These are phyloP conservation scores for Lentinula detonsa DNA, from an alignment of 768 basidiomycete species.

Conservation along the genomic window DNA sequence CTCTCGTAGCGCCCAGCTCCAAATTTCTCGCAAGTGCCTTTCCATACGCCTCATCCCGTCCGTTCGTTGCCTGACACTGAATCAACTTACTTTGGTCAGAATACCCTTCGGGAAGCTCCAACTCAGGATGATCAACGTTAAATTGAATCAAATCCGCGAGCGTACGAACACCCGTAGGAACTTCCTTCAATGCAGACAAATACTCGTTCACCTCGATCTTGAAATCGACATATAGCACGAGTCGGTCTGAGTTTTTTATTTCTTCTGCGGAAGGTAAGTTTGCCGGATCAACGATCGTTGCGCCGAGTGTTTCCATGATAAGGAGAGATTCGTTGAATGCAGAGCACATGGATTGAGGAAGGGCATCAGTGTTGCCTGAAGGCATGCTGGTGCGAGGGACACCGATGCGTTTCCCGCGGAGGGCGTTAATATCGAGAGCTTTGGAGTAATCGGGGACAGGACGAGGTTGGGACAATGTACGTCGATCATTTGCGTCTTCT, in stretches of 20 bases:
- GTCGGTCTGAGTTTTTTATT: constrained; percentile 23
- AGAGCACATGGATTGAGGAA: constrained; percentile 15
- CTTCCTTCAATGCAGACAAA: constrained; percentile 27
- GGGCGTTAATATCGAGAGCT: constrained; percentile 26
- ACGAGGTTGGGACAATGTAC: constrained; percentile 32
- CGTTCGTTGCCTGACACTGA: not conserved
- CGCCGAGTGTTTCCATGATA: constrained; percentile 31
- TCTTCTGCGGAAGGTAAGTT: constrained; percentile 34
- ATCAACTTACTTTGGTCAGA: not conserved
- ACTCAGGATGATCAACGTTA: constrained; percentile 34
- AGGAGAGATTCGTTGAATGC: constrained; percentile 34
- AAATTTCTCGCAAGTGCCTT: constrained; percentile 1
- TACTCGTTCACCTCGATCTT: constrained; percentile 37
- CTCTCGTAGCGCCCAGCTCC: constrained; percentile 26
- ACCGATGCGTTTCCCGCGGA: constrained; percentile 38
- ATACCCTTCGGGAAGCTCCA: constrained; percentile 21
- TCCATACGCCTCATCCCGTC: not conserved
- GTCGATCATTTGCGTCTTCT: constrained; percentile 33
- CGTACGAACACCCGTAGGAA: constrained; percentile 32
- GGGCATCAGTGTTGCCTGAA: constrained; percentile 10
- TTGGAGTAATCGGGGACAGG: constrained; percentile 34
- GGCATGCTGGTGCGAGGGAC: constrained; percentile 32
- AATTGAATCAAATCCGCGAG: constrained; percentile 38
- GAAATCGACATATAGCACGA: constrained; percentile 30
- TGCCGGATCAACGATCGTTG: constrained; percentile 39